Evolutionary conservation across 805 yeast species (phyloP), one percentile per base, ranked within the genome.

Genomic region (Sugiyamaella lignohabitans): DNA sequence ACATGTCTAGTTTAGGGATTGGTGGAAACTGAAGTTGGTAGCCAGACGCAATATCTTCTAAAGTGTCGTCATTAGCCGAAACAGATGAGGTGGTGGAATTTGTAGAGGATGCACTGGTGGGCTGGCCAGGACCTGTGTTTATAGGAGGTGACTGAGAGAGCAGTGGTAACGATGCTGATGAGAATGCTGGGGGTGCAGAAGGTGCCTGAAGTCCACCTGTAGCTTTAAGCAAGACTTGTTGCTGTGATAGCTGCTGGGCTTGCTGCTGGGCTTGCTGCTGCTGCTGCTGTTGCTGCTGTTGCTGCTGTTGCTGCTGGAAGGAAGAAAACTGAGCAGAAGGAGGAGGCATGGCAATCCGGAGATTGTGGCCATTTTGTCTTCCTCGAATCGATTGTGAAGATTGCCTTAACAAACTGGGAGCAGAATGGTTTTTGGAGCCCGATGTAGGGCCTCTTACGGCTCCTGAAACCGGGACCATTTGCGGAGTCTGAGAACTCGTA

Each of bases 1-100:
- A 49, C 48, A 64, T 38, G 51, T 69, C 67, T 14, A 70, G 43
- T 18, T 48, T 52, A 5, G 72, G 71, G 38, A 62, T 51, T 4
- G 53, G 39, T 10, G 59, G 59, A 43, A 55, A 52, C 6, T 22
- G 37, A n/a, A 24, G 23, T 2, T 14, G 10, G 6, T 36, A 40
- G 21, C 40, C 36, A 36, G 45, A 53, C 8, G 11, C 14, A 23
- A 46, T 42, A 36, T 49, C 54, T 22, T 50, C 50, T 2, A 45
- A 14, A 1, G 53, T 48, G 5, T 48, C 38, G n/a, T 48, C 48
- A 2, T 37, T 48, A 23, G 40, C 38, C 22, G 42, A 21, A 24
- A 16, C 37, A 43, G 22, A n/a, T 16, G 35, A 10, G 4, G 34
- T 5, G 8, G 38, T 3, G 21, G 32, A 30, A 16, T 32, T 32